phyloP scores from a whole-genome alignment of 768 basidiomycete species.

The Termitomyces sp. region DNA sequence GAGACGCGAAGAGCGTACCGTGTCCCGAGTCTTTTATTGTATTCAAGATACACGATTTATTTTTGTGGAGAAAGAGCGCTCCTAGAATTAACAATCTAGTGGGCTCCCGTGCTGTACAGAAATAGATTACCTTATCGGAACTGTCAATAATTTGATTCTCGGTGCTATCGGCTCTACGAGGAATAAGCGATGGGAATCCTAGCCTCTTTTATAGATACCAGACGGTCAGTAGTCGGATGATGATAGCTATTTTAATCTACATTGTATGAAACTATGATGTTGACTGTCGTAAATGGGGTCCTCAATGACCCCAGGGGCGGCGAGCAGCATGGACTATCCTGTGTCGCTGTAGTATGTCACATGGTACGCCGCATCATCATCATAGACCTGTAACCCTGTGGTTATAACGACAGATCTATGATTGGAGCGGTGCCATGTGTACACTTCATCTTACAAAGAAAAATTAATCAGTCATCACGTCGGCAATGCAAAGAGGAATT shows the following conservation, averaged over 20 bases:
- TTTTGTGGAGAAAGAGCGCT: neutral
- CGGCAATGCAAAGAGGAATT: neutral
- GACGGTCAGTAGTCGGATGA: conserved; percentile 9
- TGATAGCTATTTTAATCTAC: neutral
- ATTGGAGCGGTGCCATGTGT: neutral
- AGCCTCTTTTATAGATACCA: conserved; percentile 3
- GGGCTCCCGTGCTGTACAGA: neutral
- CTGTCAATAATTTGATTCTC: neutral
- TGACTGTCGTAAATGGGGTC: neutral
- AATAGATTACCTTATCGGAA: neutral
- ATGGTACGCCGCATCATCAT: neutral
- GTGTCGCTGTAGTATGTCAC: neutral
- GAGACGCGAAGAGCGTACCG: neutral
- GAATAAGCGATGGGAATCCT: conserved; percentile 1
- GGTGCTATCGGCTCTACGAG: neutral
- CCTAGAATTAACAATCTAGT: neutral
- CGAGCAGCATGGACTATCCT: neutral
- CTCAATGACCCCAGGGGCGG: neutral
- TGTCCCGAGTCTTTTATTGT: neutral
- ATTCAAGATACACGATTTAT: neutral
- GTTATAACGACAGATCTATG: neutral
- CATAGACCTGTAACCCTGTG: neutral
- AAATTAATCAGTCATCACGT: neutral
- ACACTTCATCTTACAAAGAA: neutral
- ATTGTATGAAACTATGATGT: neutral